Conservation (phyloP, 169 alveolate species). For the Haemoproteus tartakovskyi region DNA sequence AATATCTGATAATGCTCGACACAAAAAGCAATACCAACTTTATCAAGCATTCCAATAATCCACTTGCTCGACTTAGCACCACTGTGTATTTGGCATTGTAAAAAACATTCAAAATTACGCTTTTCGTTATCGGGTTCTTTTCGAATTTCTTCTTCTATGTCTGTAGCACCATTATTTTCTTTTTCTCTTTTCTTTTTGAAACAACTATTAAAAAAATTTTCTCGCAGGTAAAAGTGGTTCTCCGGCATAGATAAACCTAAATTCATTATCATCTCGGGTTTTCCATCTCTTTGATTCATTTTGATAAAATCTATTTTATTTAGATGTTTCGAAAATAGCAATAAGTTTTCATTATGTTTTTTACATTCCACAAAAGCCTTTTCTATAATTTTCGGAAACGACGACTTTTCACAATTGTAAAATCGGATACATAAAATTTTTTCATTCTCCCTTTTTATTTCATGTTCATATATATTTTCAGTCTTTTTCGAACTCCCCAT, state of each 20-base stretch:
- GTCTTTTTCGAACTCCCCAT: too few species aligned
- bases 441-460: neutral
- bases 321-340: constrained; percentile 41
- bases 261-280: constrained; percentile 10
- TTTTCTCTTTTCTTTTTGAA: neutral
- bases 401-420: constrained; percentile 4
- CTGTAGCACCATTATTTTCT: neutral
- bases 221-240: constrained; percentile 30
- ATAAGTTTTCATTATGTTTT: constrained; percentile 58
- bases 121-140: neutral
- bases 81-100: constrained; percentile 60
- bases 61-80: constrained; percentile 61
- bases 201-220: constrained; percentile 49
- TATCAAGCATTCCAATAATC: constrained; percentile 43
- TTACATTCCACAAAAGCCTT: constrained; percentile 56
- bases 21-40: constrained; percentile 46
- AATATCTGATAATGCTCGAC: constrained; percentile 52
- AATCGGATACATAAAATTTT: constrained; percentile 29
- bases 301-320: constrained; percentile 45
- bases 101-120: constrained; percentile 44
- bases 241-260: constrained; percentile 47
- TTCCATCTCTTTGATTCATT: constrained; percentile 36
- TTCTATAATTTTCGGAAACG: constrained; percentile 19
- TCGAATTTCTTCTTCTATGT: neutral
- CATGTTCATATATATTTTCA: too few species aligned